Percentiles rank a stretch among this genome's conserved stretches.
These are phyloP conservation scores for Kockiozyma suomiensis DNA, from an alignment of 805 yeast species.

Conservation along the genomic window DNA sequence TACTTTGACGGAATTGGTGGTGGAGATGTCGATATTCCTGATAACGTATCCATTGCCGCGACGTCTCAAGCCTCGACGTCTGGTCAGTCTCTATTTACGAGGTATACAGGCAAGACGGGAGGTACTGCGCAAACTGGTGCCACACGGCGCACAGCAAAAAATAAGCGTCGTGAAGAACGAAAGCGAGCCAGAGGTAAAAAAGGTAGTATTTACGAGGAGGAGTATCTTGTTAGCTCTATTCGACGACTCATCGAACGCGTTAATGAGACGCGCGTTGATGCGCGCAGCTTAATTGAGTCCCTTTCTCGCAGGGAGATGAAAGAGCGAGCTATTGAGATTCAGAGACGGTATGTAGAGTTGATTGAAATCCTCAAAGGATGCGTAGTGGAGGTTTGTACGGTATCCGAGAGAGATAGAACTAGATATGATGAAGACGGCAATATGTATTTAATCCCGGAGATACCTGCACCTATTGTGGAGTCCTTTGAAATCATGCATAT, in stretches of 20 bases:
- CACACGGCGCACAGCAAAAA: slow-evolving; percentile 87
- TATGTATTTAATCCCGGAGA: slow-evolving; percentile 51
- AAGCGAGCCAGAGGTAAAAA: slow-evolving; percentile 96
- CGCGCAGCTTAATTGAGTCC: slow-evolving; percentile 70
- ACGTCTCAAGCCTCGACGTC: slow-evolving; percentile 78
- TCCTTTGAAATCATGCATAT: slow-evolving; percentile 24
- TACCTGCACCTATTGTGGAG: slow-evolving; percentile 21
- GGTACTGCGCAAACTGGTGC: slow-evolving; percentile 98
- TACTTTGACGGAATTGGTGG: slow-evolving; percentile 64
- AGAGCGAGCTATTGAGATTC: slow-evolving; percentile 82
- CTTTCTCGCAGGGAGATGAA: slow-evolving; percentile 69
- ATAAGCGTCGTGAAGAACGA: slow-evolving; percentile 91
- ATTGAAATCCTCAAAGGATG: slow-evolving; percentile 58
- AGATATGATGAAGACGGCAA: slow-evolving; percentile 88
- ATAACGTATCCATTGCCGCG: slow-evolving; percentile 91
- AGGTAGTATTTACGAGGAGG: slow-evolving; percentile 97
- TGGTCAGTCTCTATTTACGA: slow-evolving; percentile 87
- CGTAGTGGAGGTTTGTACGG: slow-evolving; percentile 72
- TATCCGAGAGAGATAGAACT: slow-evolving; percentile 84
- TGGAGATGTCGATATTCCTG: slow-evolving; percentile 67
- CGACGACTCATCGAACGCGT: slow-evolving; percentile 86
- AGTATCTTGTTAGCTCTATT: slow-evolving; percentile 82
- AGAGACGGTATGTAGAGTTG: slow-evolving; percentile 64
- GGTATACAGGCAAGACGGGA: slow-evolving; percentile 93
- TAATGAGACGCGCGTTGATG: slow-evolving; percentile 72